Percentiles rank a stretch among this genome's conserved stretches.
phyloP scores from a whole-genome alignment of 2,329 filamentous ascomycete genomes.

The Cryphonectria japonica region DNA sequence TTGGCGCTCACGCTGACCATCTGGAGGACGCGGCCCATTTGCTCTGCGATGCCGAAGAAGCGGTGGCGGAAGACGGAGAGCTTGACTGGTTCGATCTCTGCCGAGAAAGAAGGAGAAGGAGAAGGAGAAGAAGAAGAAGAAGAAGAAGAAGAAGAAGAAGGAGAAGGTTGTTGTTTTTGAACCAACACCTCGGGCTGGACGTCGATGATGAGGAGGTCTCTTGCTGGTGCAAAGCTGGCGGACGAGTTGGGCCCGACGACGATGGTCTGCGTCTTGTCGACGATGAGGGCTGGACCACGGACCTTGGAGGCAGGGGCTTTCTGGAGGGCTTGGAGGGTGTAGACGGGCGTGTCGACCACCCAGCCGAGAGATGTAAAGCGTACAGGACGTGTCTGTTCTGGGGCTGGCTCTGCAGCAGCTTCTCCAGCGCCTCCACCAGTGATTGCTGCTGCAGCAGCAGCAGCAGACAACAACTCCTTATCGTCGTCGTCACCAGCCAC shows the following conservation, averaged over 20 bases:
- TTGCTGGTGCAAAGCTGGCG: constrained; percentile 37
- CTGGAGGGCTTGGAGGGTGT: constrained; percentile 22
- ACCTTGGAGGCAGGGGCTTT: not conserved
- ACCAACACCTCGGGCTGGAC: constrained; percentile 20
- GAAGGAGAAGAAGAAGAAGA: no score
- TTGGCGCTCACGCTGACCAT: constrained; percentile 57
- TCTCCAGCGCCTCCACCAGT: no score
- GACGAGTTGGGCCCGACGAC: constrained; percentile 43
- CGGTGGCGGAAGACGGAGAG: constrained; percentile 59
- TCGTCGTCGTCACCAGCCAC: not conserved
- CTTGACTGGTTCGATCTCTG: constrained; percentile 50
- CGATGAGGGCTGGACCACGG: constrained; percentile 18
- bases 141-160: not conserved
- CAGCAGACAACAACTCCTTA: no score
- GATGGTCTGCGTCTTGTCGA: constrained; percentile 49
- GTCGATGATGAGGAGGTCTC: constrained; percentile 44
- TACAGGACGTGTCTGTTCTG: constrained; percentile 15
- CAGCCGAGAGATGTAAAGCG: constrained; percentile 31
- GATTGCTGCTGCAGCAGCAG: no score
- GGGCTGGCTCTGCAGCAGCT: not conserved
- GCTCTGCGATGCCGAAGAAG: constrained; percentile 63
- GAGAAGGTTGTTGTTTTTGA: no score
- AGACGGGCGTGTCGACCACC: constrained; percentile 31
- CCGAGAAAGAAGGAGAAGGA: no score
- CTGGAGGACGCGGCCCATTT: constrained; percentile 60